These are phyloP conservation scores for Dendrostoma leiphaemia DNA, from an alignment of 2,329 filamentous ascomycete species.

Conservation along the genomic window DNA sequence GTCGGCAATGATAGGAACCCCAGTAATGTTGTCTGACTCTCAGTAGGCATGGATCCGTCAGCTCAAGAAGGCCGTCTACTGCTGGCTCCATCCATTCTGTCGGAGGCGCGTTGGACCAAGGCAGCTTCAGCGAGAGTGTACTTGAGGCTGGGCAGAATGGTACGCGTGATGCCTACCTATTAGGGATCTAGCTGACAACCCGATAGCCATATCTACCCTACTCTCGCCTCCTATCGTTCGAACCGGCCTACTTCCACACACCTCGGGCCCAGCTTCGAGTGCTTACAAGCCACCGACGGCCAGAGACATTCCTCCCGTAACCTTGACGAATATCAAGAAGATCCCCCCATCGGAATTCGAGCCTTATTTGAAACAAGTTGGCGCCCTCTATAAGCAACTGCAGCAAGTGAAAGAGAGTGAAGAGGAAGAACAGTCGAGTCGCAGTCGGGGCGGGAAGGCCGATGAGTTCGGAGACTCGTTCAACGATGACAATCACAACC, in stretches of 20 bases:
- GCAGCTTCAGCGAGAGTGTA: conserved; percentile 53
- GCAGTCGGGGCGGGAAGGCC: conserved; percentile 35
- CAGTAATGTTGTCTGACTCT: neutral
- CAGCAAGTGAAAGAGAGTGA: conserved; percentile 77
- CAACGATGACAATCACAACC: conserved; percentile 36
- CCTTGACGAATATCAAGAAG: conserved; percentile 82
- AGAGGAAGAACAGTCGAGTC: conserved; percentile 53
- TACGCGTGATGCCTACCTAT: conserved; percentile 32
- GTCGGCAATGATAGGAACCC: conserved; percentile 12
- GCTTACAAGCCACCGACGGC: conserved; percentile 80
- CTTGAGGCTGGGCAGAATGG: conserved; percentile 82
- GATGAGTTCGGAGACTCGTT: conserved; percentile 40
- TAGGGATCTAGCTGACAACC: conserved; percentile 10
- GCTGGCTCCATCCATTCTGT: conserved; percentile 87
- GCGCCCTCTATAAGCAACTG: conserved; percentile 83
- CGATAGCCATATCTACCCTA: conserved; percentile 83
- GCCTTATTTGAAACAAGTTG: conserved; percentile 81
- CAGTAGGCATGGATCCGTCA: conserved; percentile 17
- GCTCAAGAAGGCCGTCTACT: conserved; percentile 69
- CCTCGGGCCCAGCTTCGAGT: conserved; percentile 65
- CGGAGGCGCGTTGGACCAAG: conserved; percentile 74
- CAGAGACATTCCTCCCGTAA: conserved; percentile 89
- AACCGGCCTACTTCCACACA: conserved; percentile 81
- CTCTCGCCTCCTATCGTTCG: conserved; percentile 86
- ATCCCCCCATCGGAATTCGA: conserved; percentile 79